Base-by-base conservation (phyloP, 108 stramenopile genomes). In the Bacterosira constricta region DNA sequence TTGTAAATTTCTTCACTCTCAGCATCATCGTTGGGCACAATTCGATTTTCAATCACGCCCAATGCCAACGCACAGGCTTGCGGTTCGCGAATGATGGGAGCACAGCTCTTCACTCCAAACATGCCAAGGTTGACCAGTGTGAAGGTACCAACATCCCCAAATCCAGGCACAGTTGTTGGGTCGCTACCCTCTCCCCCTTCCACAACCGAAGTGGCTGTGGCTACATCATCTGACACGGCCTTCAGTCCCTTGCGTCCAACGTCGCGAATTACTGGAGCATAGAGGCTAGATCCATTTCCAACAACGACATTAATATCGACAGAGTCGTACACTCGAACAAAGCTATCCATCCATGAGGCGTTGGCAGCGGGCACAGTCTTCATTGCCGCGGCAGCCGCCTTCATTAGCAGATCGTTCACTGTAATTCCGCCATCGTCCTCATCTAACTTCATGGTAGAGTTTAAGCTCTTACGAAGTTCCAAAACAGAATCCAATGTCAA, bases 111-210 rank as follows among this genome's bases (percentile, higher is more conserved):
- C n/a, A 99, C 92, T 15, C 99, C 99, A 76, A 87, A 99, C 86
- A 92, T 96, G 18, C 99, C 99, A 49, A 99, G 69, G 84, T 99
- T 99, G 59, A 88, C 85, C 53, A 99, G 74, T 39, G 94, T 90
- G 69, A 96, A 89, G 32, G 95, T 96, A 30, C 91, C 95, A 21
- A 83, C 82, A 36, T 78, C 82, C 38, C 77, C 73, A 53, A 80
- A 83, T 50, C 75, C 79, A 11, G 74, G 67, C 10, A 53, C 62
- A 3, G 71, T 66, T 38, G 57, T 68, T 34, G 71, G 51, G 32
- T 61, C 67, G 10, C 34, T 73, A n/a, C 59, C 75, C 42, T 79
- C 70, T 10, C 42, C 64, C 0, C 39, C 71, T 29, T 80, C 72
- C 20, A 83, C 54, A 10, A 45, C 46, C 30, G 73, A 31, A 11